A percentile compares a stretch with the other conserved stretches of the same genome.
Conservation (phyloP, 1,284 basidiomycete species). For the Anthracocystis setariae region DNA sequence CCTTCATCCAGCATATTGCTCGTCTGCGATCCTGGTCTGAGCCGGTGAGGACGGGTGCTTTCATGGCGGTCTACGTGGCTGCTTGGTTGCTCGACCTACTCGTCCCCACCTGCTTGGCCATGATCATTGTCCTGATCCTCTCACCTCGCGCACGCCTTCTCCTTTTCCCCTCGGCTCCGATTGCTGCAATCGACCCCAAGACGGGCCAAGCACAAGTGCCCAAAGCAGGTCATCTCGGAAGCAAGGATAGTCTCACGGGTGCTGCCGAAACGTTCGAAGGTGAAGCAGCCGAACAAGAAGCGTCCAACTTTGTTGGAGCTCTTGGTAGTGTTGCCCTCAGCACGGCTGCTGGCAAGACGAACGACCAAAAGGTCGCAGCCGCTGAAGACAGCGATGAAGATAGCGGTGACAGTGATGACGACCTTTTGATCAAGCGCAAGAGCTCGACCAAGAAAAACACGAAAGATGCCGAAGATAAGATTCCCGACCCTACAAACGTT, state of each 20-base stretch:
- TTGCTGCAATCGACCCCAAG: slow-evolving; percentile 67
- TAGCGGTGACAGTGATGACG: slow-evolving; percentile 15
- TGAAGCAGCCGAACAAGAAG: slow-evolving; percentile 71
- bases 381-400: slow-evolving; percentile 20
- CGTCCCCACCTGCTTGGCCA: slow-evolving; percentile 58
- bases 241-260: slow-evolving; percentile 50
- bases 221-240: slow-evolving; percentile 61
- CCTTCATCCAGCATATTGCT: slow-evolving; percentile 71
- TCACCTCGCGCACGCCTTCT: slow-evolving; percentile 70
- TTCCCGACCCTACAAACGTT: slow-evolving; percentile 68
- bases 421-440: slow-evolving; percentile 18
- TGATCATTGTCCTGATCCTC: slow-evolving; percentile 70
- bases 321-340: slow-evolving; percentile 69
- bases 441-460: slow-evolving; percentile 25
- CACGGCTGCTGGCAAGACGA: slow-evolving; percentile 69
- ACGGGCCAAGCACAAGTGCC: slow-evolving; percentile 63
- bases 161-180: slow-evolving; percentile 72
- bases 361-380: slow-evolving; percentile 21
- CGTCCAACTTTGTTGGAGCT: slow-evolving; percentile 69
- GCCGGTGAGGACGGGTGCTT: slow-evolving; percentile 69
- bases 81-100: slow-evolving; percentile 41
- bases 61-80: slow-evolving; percentile 56
- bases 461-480: slow-evolving; percentile 36
- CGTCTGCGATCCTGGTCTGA: slow-evolving; percentile 73
- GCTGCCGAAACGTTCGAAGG: slow-evolving; percentile 69